These are phyloP conservation scores for Heliamphora pulchella DNA, from an alignment of 179 eudicot genomes.

Conservation along the genomic window DNA sequence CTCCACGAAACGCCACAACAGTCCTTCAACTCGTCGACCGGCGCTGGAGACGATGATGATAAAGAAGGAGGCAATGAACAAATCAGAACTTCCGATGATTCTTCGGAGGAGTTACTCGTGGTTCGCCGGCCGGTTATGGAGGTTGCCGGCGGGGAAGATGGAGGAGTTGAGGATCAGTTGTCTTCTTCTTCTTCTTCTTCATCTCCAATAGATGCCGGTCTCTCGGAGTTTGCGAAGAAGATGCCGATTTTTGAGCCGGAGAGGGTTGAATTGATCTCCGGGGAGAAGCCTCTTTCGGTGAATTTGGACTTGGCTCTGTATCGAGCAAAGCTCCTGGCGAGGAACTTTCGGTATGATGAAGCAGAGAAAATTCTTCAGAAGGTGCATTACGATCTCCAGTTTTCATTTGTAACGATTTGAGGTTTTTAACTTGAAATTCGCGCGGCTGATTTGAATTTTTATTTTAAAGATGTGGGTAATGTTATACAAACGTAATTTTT, in stretches of 20 bases:
- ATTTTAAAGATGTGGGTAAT: too few species aligned
- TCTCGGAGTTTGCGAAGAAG: conserved; percentile 64
- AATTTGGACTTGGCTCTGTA: conserved; percentile 86
- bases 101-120: conserved; percentile 40
- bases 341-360: conserved; percentile 51
- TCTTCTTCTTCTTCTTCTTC: conserved; percentile 23
- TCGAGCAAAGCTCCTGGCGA: conserved; percentile 52
- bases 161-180: conserved; percentile 15
- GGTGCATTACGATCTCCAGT: conserved; percentile 29
- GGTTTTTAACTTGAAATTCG: not conserved
- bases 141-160: conserved; percentile 21
- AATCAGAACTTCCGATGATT: conserved; percentile 22
- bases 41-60: not conserved
- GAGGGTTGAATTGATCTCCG: conserved; percentile 34
- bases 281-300: conserved; percentile 49
- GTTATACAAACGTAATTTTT: too few species aligned
- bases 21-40: not conserved
- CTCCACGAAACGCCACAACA: conserved; percentile 23
- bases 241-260: conserved; percentile 78
- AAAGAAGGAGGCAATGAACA: conserved; percentile 12
- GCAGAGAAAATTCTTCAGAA: conserved; percentile 64
- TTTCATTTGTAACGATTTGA: not conserved
- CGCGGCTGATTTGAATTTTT: not conserved
- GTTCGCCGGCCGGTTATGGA: conserved; percentile 66
- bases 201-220: conserved; percentile 37